Conservation (phyloP, 768 basidiomycete species). For the Mycena polygramma region DNA sequence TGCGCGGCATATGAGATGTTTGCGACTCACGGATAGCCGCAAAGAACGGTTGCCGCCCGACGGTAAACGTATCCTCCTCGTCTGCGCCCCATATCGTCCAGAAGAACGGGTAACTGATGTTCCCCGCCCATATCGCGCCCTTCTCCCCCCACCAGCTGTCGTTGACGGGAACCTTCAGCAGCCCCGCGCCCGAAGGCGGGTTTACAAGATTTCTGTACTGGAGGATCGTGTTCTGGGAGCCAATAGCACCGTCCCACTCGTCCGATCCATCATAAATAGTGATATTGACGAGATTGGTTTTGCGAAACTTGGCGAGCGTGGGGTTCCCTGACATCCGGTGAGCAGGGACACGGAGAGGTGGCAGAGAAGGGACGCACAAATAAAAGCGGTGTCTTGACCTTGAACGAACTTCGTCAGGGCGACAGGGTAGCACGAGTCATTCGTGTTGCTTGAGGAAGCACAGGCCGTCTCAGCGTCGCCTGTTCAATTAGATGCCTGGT, state of each 20-base stretch:
- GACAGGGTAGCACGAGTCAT: neutral
- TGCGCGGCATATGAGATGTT: neutral
- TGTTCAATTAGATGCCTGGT: neutral
- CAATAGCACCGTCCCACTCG: neutral
- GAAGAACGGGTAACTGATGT: slow-evolving; percentile 3
- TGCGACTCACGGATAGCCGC: neutral
- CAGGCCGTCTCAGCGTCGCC: neutral
- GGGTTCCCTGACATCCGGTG: neutral
- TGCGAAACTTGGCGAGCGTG: neutral
- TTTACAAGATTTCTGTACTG: neutral
- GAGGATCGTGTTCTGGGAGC: neutral
- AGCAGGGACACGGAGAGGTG: neutral
- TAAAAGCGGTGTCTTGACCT: neutral
- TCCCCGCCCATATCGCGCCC: slow-evolving; percentile 7
- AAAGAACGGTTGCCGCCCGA: neutral
- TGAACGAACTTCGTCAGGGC: neutral
- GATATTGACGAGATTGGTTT: neutral
- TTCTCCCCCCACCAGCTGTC: slow-evolving; percentile 6
- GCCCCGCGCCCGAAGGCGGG: neutral
- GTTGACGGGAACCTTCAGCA: neutral
- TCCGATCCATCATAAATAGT: neutral
- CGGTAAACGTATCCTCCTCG: neutral
- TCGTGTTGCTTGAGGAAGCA: neutral
- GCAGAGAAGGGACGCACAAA: neutral
- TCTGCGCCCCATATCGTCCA: slow-evolving; percentile 7